Evolutionary conservation across 2,329 filamentous ascomycete species (phyloP), one percentile per base, ranked within the genome.

Genomic region (Talaromyces islandicus): DNA sequence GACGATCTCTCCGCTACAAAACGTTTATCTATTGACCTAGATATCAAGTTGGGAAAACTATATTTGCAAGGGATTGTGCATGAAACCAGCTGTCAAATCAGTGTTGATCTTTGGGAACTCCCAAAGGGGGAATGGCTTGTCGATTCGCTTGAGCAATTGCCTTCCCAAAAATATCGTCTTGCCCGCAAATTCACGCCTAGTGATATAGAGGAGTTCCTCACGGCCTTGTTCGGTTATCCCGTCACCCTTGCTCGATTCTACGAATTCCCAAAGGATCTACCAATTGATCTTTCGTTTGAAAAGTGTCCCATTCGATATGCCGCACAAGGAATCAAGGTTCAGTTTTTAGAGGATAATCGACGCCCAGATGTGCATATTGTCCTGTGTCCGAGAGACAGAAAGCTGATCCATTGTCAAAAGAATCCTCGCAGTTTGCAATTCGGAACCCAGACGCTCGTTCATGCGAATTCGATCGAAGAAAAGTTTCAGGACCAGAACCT

Each of bases 151-250:
- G 52, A 61, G 55, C 17, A 56, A 56, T 56, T 52, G 11, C 4
- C 32, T 24, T 11, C 29, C 10, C 27, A 46, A 1, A 53, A 53
- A 30, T 43, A 59, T 24, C 57, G 60, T 32, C 77, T 83, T 4
- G 83, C 90, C 1, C 85, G 88, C 63, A 83, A 85, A 0, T 97
- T 96, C 73, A 80, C 80, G 4, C 87, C 85, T 0, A 70, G 76
- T 0, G 73, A 80, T 0, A 83, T 96, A 63, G 89, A 88, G 56
- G 72, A 77, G 5, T 97, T 96, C 77, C 96, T 97, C 73, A 88
- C 89, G 0, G 75, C 79, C 7, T 83, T 86, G 3, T 80, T 97
- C 0, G 89, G 85, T 0, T 86, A 95, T 0, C 87, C 91, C 2
- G 97, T 92, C 70, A 84, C 88, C 7, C 80, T 99, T 19, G 92